Conservation (phyloP, 495 filamentous ascomycete species). For the Aspergillus biplanus region DNA sequence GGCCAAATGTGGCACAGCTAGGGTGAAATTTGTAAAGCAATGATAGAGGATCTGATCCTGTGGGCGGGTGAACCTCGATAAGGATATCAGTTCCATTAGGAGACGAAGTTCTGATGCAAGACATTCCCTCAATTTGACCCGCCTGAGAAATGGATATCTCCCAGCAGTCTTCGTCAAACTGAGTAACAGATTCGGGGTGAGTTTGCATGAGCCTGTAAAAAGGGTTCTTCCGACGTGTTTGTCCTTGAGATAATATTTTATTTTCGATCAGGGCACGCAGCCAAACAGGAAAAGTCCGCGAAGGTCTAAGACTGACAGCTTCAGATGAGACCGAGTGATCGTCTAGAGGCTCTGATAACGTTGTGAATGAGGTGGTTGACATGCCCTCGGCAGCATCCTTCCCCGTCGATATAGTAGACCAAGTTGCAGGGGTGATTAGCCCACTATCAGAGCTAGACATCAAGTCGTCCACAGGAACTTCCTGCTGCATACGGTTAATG, state of each 20-base stretch:
- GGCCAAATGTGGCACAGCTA: conserved; percentile 74
- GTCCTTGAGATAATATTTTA: conserved; percentile 13
- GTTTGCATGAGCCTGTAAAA: conserved; percentile 15
- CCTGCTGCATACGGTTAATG: conserved; percentile 22
- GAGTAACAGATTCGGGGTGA: conserved; percentile 3
- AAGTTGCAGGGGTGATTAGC: conserved; percentile 18
- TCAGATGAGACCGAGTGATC: conserved; percentile 13
- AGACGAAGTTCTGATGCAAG: conserved; percentile 11
- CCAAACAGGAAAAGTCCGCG: conserved; percentile 16
- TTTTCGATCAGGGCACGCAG: conserved; percentile 19
- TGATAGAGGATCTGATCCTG: conserved; percentile 46
- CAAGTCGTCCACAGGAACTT: conserved; percentile 1
- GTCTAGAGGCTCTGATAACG: conserved; percentile 19
- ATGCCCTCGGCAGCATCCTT: conserved; percentile 17
- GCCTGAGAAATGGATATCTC: conserved; percentile 12
- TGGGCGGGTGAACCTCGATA: conserved; percentile 11
- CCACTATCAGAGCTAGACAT: conserved; percentile 9
- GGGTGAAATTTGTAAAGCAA: conserved; percentile 77
- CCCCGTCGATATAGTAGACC: conserved; percentile 20
- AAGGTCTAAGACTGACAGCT: not conserved
- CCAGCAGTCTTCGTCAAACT: conserved; percentile 5
- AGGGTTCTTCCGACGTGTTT: conserved; percentile 21
- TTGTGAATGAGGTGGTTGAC: conserved; percentile 15
- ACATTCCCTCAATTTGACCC: not conserved
- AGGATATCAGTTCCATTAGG: conserved; percentile 18